These are phyloP conservation scores for Diphasiastrum complanatum DNA, from an alignment of 83 land plant species.

Conservation along the genomic window DNA sequence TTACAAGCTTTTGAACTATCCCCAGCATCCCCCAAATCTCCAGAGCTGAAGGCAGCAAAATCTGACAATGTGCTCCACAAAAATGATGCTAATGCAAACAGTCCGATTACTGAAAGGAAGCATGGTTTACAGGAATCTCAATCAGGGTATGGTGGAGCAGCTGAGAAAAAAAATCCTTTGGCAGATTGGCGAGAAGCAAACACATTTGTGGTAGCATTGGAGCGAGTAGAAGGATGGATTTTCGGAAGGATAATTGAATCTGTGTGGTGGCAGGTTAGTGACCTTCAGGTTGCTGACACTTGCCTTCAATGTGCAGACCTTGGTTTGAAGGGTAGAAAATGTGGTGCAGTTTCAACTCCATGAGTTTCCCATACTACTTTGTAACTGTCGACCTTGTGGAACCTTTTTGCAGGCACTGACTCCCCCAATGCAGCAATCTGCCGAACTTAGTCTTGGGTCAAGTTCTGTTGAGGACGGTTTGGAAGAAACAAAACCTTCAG, in stretches of 20 bases:
- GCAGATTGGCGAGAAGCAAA: constrained; percentile 28
- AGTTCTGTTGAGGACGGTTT: not conserved
- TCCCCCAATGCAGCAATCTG: constrained; percentile 31
- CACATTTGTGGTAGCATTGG: constrained; percentile 20
- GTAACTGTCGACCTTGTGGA: not conserved
- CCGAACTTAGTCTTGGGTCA: not conserved
- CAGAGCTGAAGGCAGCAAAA: not conserved
- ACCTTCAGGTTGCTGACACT: not conserved
- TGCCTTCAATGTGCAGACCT: not conserved
- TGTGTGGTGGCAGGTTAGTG: constrained; percentile 42
- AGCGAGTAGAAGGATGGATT: constrained; percentile 29
- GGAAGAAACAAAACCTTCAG: constrained; percentile 14
- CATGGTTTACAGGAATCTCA: constrained; percentile 1
- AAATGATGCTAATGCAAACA: not conserved
- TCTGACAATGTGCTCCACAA: not conserved
- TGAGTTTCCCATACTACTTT: not conserved
- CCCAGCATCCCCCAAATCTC: not conserved
- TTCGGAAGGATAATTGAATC: constrained; percentile 31
- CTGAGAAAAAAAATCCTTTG: no score
- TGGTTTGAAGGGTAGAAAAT: not conserved
- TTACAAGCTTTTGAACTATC: constrained; percentile 20
- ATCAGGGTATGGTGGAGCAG: no score
- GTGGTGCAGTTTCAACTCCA: not conserved
- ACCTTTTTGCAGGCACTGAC: constrained; percentile 28
- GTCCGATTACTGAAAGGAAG: not conserved